phyloP scores from a whole-genome alignment of 192 early-diverging fungal species.

The Backusella australiensis region DNA sequence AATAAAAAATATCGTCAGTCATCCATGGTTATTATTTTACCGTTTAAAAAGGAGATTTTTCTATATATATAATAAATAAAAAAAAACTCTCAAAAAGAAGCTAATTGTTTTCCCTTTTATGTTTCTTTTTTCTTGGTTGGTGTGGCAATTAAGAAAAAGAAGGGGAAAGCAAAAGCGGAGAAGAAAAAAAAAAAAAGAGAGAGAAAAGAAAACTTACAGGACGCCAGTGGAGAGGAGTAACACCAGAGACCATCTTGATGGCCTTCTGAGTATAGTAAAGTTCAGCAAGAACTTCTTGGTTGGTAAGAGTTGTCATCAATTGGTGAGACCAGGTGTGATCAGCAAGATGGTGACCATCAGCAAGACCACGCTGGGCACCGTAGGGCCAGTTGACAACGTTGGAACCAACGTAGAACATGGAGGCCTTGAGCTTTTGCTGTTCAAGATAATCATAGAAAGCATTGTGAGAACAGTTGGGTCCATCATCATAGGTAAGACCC shows the following conservation, averaged over 20 bases:
- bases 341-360: constrained; percentile 58
- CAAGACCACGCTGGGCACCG: constrained; percentile 34
- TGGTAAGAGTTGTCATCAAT: constrained; percentile 45
- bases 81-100: neutral
- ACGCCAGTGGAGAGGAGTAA: constrained; percentile 52
- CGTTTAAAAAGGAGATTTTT: neutral
- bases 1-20: neutral
- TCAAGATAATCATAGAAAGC: constrained; percentile 46
- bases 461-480: constrained; percentile 48
- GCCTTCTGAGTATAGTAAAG: constrained; percentile 53
- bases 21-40: neutral
- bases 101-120: neutral
- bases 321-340: constrained; percentile 66
- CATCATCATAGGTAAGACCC: constrained; percentile 56
- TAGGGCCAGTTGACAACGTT: constrained; percentile 40
- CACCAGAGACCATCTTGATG: constrained; percentile 46
- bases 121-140: neutral
- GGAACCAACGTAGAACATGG: constrained; percentile 44
- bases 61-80: neutral
- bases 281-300: constrained; percentile 53
- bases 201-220: constrained; percentile 33
- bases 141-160: neutral
- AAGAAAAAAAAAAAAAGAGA: neutral
- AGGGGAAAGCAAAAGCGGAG: neutral
- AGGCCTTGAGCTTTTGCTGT: constrained; percentile 38